Conservation (phyloP, 495 filamentous ascomycete species). For the Tuber calosporum region DNA sequence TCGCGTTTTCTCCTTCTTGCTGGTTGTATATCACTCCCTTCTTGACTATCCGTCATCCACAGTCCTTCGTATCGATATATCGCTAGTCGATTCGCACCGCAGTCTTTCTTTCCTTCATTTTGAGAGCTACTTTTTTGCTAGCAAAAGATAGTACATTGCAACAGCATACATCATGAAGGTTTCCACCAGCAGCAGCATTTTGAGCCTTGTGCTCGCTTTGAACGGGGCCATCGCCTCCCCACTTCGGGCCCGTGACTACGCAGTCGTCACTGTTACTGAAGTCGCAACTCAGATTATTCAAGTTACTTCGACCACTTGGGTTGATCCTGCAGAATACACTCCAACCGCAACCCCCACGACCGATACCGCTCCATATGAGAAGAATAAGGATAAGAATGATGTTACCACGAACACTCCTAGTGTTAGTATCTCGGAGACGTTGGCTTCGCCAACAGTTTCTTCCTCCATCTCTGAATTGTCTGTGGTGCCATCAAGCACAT, state of each 20-base stretch:
- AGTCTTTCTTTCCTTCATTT: conserved; percentile 10
- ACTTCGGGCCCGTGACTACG: conserved; percentile 21
- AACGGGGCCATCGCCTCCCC: conserved; percentile 28
- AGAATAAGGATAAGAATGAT: not conserved
- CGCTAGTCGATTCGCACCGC: conserved; percentile 33
- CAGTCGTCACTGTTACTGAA: conserved; percentile 19
- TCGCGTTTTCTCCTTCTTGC: conserved; percentile 20
- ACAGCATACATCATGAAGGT: conserved; percentile 26
- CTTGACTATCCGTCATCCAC: conserved; percentile 22
- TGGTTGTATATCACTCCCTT: conserved; percentile 34
- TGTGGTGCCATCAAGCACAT: conserved; percentile 18
- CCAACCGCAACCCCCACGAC: conserved; percentile 2
- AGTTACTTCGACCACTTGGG: conserved; percentile 22
- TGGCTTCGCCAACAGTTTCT: not conserved
- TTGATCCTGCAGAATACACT: conserved; percentile 11
- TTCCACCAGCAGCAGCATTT: conserved; percentile 20
- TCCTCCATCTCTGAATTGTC: conserved; percentile 11
- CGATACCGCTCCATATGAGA: not conserved
- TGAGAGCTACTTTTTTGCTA: conserved; percentile 22
- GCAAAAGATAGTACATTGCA: conserved; percentile 12
- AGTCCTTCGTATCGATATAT: conserved; percentile 16
- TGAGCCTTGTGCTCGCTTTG: conserved; percentile 30
- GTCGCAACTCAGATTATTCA: conserved; percentile 17
- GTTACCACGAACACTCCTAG: conserved; percentile 11
- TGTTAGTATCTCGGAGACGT: conserved; percentile 1